Evolutionary conservation across 78 protist genomes (phyloP).

Genomic region (Monosiga brevicollis): DNA sequence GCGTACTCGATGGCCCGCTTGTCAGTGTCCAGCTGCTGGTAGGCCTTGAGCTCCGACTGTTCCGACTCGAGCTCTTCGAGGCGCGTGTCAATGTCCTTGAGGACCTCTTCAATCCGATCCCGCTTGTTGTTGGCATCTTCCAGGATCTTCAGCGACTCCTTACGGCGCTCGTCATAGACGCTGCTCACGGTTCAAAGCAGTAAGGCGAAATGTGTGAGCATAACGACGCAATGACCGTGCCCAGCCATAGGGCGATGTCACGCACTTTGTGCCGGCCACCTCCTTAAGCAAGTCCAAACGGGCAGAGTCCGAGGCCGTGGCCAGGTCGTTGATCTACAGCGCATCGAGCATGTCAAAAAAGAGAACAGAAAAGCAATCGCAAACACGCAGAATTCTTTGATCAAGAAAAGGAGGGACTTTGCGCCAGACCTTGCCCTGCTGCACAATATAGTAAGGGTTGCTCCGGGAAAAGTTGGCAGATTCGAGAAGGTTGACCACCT

Average conservation of each 20-base stretch:
- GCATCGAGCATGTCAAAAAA: neutral
- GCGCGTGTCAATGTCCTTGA: conserved; percentile 49
- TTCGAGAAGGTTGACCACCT: conserved; percentile 83
- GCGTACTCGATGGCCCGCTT: conserved; percentile 62
- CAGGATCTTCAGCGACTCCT: conserved; percentile 54
- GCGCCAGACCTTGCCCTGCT: conserved; percentile 80
- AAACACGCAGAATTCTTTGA: neutral
- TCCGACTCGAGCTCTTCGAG: conserved; percentile 72
- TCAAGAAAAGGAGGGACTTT: neutral
- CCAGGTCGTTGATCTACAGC: conserved; percentile 46
- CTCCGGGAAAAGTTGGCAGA: conserved; percentile 89
- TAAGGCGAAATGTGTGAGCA: too few species aligned
- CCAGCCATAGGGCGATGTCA: too few species aligned
- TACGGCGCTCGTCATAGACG: conserved; percentile 84
- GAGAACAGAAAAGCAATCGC: neutral
- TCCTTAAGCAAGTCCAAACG: conserved; percentile 89
- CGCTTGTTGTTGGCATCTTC: conserved; percentile 39
- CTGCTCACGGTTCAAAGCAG: neutral
- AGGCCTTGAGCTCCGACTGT: conserved; percentile 52
- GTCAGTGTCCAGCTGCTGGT: conserved; percentile 33
- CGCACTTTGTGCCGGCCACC: conserved; percentile 89
- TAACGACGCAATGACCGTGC: too few species aligned
- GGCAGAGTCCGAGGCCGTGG: conserved; percentile 70
- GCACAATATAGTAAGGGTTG: conserved; percentile 97
- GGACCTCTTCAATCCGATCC: conserved; percentile 47